A percentile compares a stretch with the other conserved stretches of the same genome.
These are phyloP conservation scores for Solanum virginianum DNA, from an alignment of 257 asterid genomes.

Conservation along the genomic window DNA sequence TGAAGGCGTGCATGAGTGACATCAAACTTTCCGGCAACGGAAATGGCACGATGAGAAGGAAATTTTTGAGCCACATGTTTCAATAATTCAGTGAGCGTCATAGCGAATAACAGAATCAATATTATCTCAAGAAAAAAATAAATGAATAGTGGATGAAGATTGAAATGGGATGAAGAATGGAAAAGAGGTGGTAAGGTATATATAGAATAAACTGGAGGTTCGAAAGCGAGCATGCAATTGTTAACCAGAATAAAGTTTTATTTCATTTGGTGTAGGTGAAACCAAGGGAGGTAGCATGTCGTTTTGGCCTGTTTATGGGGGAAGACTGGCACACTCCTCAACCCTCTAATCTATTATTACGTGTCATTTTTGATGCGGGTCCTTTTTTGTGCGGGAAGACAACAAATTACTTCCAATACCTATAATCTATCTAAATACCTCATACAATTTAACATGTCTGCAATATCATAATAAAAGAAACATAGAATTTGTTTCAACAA, in stretches of 20 bases:
- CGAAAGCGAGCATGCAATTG: background rate
- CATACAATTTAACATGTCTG: too few relatives aligned
- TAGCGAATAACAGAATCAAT: background rate
- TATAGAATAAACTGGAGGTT: background rate
- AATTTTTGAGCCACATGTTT: constrained; percentile 44
- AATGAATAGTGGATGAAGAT: background rate
- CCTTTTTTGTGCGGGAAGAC: background rate
- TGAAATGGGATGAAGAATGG: background rate
- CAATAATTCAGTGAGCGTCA: constrained; percentile 71
- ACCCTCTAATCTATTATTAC: background rate
- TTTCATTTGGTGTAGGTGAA: background rate
- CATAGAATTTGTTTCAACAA: too few relatives aligned
- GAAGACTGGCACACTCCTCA: background rate
- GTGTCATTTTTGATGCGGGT: background rate
- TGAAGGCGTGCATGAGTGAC: constrained; percentile 49
- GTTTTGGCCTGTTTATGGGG: background rate
- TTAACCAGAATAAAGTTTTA: background rate
- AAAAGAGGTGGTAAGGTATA: background rate
- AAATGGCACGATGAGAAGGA: constrained; percentile 54
- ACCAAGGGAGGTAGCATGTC: background rate
- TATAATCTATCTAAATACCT: too few relatives aligned
- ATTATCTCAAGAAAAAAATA: background rate
- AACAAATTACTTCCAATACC: background rate
- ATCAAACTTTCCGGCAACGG: constrained; percentile 58
- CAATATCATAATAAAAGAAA: too few relatives aligned